phyloP scores from a whole-genome alignment of 768 basidiomycete genomes.

The Coprinopsis marcescibilis region DNA sequence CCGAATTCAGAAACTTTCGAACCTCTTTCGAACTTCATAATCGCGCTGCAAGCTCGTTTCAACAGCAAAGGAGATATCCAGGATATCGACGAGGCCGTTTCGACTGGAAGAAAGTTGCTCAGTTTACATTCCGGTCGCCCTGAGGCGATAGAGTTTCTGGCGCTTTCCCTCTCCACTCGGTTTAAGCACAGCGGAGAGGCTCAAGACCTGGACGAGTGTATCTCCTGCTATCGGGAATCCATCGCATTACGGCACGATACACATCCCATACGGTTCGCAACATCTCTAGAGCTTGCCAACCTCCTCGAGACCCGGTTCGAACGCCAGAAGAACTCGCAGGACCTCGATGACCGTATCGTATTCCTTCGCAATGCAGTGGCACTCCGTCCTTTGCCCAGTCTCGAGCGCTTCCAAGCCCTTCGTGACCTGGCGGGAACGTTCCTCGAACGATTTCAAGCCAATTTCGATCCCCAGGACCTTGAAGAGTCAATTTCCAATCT shows the following conservation, averaged over 20 bases:
- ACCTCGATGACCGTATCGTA: background rate
- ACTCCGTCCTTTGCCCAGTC: background rate
- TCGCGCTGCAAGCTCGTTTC: no score
- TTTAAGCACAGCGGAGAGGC: no score
- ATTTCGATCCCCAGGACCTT: background rate
- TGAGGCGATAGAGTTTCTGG: no score
- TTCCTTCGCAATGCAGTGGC: background rate
- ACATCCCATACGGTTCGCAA: background rate
- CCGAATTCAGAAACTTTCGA: no score
- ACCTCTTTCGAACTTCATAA: no score
- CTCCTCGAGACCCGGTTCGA: background rate
- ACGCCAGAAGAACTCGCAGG: background rate
- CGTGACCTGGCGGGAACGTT: background rate
- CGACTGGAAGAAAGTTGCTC: no score
- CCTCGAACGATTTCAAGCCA: background rate
- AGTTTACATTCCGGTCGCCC: no score
- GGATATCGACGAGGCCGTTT: no score
- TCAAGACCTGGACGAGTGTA: no score
- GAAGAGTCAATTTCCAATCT: background rate
- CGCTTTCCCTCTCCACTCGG: no score
- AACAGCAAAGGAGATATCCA: no score
- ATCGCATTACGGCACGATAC: no score
- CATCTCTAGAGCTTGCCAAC: background rate
- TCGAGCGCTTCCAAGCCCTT: background rate
- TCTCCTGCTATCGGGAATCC: slow-evolving; percentile 6